Evolutionary conservation across 2,329 filamentous ascomycete genomes (phyloP).

Genomic region (Penicillium sclerotigenum): DNA sequence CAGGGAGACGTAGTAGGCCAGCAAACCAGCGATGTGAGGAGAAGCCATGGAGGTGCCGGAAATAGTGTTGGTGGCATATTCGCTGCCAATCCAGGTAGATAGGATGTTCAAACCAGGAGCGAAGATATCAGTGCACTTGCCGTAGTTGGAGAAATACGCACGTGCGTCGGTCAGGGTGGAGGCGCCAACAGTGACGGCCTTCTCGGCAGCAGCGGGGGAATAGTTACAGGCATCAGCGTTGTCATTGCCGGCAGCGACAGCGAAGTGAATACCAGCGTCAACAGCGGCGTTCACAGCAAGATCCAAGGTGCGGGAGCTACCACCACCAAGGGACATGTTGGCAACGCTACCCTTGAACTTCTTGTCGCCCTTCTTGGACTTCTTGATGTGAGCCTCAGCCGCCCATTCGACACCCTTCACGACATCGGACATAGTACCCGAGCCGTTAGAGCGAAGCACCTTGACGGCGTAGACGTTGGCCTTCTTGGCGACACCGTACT

Average conservation of each 20-base stretch:
- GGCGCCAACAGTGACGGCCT: constrained; percentile 93
- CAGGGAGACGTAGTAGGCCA: constrained; percentile 97
- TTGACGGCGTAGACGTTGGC: constrained; percentile 95
- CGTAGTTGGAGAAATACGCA: constrained; percentile 99
- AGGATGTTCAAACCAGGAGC: constrained; percentile 94
- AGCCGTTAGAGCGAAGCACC: constrained; percentile 95
- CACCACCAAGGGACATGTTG: constrained; percentile 99
- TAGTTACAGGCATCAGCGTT: constrained; percentile 99
- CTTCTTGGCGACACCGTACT: constrained; percentile 99
- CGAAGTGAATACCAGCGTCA: constrained; percentile 88
- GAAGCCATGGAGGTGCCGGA: constrained; percentile 99
- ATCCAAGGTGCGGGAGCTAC: constrained; percentile 90
- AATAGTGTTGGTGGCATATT: constrained; percentile 96
- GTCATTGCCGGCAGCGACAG: constrained; percentile 97
- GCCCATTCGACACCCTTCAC: constrained; percentile 98
- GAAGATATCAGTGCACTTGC: constrained; percentile 99
- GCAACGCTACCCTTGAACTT: constrained; percentile 98
- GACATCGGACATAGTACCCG: constrained; percentile 97
- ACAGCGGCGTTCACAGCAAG: constrained; percentile 92
- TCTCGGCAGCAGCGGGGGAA: constrained; percentile 87
- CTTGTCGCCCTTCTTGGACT: constrained; percentile 79
- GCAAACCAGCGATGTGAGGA: constrained; percentile 90
- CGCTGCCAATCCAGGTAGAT: constrained; percentile 97
- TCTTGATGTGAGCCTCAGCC: constrained; percentile 71
- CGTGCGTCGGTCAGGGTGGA: constrained; percentile 91